A percentile compares a stretch with the other conserved stretches of the same genome.
phyloP scores from a whole-genome alignment of 2,329 filamentous ascomycete species.

The Neofusicoccum parvum region DNA sequence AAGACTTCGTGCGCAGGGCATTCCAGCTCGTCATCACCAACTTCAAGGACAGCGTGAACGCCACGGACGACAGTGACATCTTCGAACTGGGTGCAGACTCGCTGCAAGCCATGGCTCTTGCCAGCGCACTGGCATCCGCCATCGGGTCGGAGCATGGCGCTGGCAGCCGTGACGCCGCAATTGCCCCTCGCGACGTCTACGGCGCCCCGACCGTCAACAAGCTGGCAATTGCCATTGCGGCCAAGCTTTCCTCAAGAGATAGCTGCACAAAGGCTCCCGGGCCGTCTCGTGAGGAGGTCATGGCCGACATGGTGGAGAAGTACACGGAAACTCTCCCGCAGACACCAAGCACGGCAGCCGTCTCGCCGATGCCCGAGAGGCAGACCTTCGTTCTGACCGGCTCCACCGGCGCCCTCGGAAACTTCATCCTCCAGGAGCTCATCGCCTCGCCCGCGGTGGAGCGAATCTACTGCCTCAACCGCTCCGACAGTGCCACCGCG shows the following conservation, averaged over 20 bases:
- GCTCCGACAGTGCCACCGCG: conserved; percentile 5
- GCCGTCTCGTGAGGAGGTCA: conserved; percentile 26
- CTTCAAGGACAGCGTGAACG: conserved; percentile 11
- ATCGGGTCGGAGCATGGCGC: conserved; percentile 21
- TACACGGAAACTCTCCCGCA: conserved; percentile 29
- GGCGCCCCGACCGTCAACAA: conserved; percentile 33
- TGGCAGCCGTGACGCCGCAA: conserved; percentile 22
- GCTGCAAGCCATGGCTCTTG: conserved; percentile 32
- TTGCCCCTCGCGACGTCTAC: conserved; percentile 36
- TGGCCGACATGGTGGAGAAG: conserved; percentile 33
- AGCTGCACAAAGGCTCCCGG: neutral
- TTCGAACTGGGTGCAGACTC: conserved; percentile 39
- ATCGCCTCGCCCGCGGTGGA: conserved; percentile 19
- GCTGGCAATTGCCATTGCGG: conserved; percentile 27
- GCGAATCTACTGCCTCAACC: conserved; percentile 24
- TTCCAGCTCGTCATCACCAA: conserved; percentile 22
- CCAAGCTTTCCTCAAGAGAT: conserved; percentile 22
- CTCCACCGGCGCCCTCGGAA: conserved; percentile 25
- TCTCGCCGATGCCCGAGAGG: neutral
- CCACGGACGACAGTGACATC: conserved; percentile 33
- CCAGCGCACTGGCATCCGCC: conserved; percentile 27
- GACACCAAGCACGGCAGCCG: neutral
- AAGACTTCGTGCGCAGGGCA: conserved; percentile 24
- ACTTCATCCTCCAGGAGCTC: conserved; percentile 23
- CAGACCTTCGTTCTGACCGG: conserved; percentile 26